Evolutionary conservation across 768 basidiomycete species (phyloP).

Genomic region (Chiua virens): DNA sequence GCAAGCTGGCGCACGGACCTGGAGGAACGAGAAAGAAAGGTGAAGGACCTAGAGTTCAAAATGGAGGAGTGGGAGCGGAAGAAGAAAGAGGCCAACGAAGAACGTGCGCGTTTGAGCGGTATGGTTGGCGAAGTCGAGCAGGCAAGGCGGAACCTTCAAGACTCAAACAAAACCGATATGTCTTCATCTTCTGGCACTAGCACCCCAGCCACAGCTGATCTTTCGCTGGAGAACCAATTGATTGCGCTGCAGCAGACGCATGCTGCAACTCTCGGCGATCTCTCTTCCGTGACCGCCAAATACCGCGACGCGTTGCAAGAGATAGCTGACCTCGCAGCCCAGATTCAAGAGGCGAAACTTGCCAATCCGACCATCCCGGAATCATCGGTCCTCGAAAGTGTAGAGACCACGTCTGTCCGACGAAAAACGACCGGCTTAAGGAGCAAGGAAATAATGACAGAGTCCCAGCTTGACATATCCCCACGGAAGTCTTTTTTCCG

Average conservation of each 20-base stretch:
- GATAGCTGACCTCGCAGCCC: slow-evolving; percentile 90
- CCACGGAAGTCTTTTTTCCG: slow-evolving; percentile 81
- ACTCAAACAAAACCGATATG: slow-evolving; percentile 31
- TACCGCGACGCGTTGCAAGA: slow-evolving; percentile 88
- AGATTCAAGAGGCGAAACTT: slow-evolving; percentile 85
- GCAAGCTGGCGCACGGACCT: slow-evolving; percentile 84
- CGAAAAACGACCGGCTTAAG: slow-evolving; percentile 54
- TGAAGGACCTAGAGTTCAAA: slow-evolving; percentile 74
- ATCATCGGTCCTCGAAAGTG: slow-evolving; percentile 37
- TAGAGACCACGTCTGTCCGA: slow-evolving; percentile 47
- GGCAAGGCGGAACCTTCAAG: slow-evolving; percentile 67
- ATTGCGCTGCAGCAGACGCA: slow-evolving; percentile 79
- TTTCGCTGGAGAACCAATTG: slow-evolving; percentile 59
- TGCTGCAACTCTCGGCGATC: slow-evolving; percentile 73
- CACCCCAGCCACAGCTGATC: slow-evolving; percentile 35
- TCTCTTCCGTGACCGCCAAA: slow-evolving; percentile 75
- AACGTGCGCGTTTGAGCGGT: slow-evolving; percentile 62
- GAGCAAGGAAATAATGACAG: slow-evolving; percentile 43
- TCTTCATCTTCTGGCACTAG: slow-evolving; percentile 30
- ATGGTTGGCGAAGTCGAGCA: slow-evolving; percentile 70
- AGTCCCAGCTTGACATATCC: slow-evolving; percentile 50
- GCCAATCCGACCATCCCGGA: slow-evolving; percentile 48
- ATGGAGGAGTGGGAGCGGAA: slow-evolving; percentile 78
- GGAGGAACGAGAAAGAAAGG: slow-evolving; percentile 75
- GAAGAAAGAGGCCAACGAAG: slow-evolving; percentile 64